Base-by-base conservation (phyloP, 805 yeast species). In the Nadsonia fulvescens region DNA sequence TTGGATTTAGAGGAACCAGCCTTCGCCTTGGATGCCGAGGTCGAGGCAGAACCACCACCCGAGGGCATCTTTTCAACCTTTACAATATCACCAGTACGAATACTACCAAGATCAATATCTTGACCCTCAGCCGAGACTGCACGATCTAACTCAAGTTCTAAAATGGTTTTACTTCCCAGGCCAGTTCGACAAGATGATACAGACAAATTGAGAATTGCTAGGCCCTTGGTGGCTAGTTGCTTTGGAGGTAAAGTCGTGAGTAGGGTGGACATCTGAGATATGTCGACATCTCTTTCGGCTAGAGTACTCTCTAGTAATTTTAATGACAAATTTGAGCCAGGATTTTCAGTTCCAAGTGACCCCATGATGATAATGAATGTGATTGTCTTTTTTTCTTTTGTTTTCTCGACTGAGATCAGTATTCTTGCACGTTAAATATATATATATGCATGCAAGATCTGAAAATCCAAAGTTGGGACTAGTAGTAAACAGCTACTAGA, bases 1-100 rank as follows among this genome's bases (percentile, higher is more conserved):
- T n/a, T n/a, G n/a, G n/a, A n/a, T n/a, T n/a, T n/a, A n/a, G n/a
- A n/a, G n/a, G n/a, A n/a, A n/a, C n/a, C n/a, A n/a, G 43, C 28
- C 38, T 42, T n/a, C 27, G 31, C 29, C 12, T 21, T 27, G 7
- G 22, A 8, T 2, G 29, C 22, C 10, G 21, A 12, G 29, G 13
- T 8, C 25, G 25, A 15, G 33, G 35, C 28, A 28, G 32, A 2
- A 32, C 26, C 6, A 45, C 35, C 0, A 57, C 52, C n/a, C n/a
- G n/a, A n/a, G n/a, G n/a, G n/a, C 54, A 61, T 56, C 29, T 50
- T 53, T 12, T 70, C 69, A 8, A 78, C 32, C 36, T 58, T 62
- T 3, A 81, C 83, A 21, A 78, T 70, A 48, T 81, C 94, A 8
- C 93, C 93, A 4, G 63, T 61, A 35, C 69, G 60, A 14, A 79